phyloP scores from a whole-genome alignment of 495 filamentous ascomycete genomes.

The Neurospora intermedia region DNA sequence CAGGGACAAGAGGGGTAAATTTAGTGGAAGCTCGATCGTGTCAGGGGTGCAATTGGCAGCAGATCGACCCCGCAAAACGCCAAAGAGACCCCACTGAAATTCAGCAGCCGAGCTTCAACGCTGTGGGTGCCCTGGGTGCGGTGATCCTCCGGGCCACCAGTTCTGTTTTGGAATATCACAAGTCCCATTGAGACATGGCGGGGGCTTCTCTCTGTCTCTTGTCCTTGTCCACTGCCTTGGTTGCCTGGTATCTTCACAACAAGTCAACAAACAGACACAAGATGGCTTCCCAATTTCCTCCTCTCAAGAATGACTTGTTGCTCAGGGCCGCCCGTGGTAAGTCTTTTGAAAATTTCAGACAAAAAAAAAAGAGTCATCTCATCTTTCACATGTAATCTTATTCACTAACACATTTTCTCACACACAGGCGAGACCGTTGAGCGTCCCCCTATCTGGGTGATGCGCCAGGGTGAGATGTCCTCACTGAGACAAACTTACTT shows the following conservation, averaged over 20 bases:
- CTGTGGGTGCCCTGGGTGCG: not conserved
- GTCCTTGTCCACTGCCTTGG: not conserved
- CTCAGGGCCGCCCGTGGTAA: conserved; percentile 80
- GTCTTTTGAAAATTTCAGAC: conserved; percentile 5
- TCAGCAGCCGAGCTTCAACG: not conserved
- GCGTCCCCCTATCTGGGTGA: conserved; percentile 92
- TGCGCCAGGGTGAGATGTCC: conserved; percentile 73
- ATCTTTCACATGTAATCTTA: not conserved
- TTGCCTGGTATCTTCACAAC: not conserved
- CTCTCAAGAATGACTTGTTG: conserved; percentile 82
- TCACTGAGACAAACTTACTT: not conserved
- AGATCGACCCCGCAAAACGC: not conserved
- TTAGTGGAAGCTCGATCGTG: not conserved
- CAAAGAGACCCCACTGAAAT: not conserved
- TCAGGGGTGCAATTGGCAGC: not conserved
- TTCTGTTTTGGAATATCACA: not conserved
- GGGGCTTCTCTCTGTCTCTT: not conserved
- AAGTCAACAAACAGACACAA: not conserved
- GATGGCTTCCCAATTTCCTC: conserved; percentile 59
- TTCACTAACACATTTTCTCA: not conserved
- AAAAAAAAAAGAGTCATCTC: not conserved
- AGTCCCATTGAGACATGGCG: not conserved
- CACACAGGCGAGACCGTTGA: conserved; percentile 78
- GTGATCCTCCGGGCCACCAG: not conserved
- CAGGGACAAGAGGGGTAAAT: not conserved